These are phyloP conservation scores for Mucor velutinosus DNA, from an alignment of 371 early-diverging fungal species.

Conservation along the genomic window DNA sequence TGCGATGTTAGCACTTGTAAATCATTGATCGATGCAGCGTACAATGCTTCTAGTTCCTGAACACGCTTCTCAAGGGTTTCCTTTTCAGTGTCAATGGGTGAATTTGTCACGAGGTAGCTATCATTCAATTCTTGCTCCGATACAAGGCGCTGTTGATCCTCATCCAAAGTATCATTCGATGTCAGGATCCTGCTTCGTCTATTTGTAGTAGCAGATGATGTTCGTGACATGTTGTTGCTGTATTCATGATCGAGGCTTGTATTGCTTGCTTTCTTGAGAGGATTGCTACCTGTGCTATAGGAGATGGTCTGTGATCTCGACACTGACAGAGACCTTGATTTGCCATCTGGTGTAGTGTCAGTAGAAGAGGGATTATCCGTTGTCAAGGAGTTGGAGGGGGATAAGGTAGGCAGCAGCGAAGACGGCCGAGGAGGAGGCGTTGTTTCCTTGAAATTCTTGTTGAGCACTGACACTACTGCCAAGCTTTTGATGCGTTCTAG, in stretches of 20 bases:
- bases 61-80: constrained; percentile 17
- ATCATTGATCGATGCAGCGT: constrained; percentile 18
- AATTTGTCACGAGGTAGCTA: constrained; percentile 13
- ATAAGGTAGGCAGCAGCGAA: constrained; percentile 5
- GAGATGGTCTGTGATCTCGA: constrained; percentile 1
- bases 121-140: constrained; percentile 12
- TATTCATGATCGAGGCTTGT: constrained; percentile 17
- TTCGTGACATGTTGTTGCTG: neutral
- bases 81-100: constrained; percentile 14
- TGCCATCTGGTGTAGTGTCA: neutral
- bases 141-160: neutral
- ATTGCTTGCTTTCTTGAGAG: constrained; percentile 9
- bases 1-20: constrained; percentile 16
- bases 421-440: constrained; percentile 11
- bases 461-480: constrained; percentile 46
- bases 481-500: constrained; percentile 46
- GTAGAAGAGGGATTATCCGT: neutral
- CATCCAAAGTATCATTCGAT: neutral
- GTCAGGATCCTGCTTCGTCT: neutral
- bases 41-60: constrained; percentile 16
- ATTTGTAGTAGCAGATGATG: neutral
- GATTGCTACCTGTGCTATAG: neutral
- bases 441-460: constrained; percentile 32
- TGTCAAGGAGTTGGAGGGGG: constrained; percentile 16
- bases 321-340: neutral